Percentiles rank a stretch among this genome's conserved stretches.
phyloP scores from a whole-genome alignment of 768 basidiomycete species.

The Pleurotus cornucopiae region DNA sequence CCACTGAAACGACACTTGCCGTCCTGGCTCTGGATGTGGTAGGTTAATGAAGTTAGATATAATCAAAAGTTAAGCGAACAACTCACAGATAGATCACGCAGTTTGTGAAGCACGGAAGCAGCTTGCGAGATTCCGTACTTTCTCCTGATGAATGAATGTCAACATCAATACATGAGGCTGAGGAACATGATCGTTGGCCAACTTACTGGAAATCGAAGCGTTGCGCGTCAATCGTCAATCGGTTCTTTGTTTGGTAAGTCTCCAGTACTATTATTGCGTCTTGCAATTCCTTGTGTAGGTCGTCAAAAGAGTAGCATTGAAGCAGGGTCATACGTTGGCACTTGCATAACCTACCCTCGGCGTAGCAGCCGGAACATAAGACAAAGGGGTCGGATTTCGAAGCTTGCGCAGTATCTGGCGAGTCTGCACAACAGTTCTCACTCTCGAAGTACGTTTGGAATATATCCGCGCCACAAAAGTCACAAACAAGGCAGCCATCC shows the following conservation, averaged over 20 bases:
- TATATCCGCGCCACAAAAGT: constrained; percentile 79
- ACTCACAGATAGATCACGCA: constrained; percentile 4
- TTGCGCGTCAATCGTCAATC: neutral
- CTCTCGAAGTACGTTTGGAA: constrained; percentile 84
- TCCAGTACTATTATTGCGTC: constrained; percentile 16
- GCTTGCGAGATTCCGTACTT: constrained; percentile 26
- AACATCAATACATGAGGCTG: neutral
- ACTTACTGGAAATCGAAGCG: neutral
- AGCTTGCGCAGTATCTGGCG: neutral
- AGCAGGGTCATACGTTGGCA: constrained; percentile 59
- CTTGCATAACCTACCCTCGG: constrained; percentile 70
- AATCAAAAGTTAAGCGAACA: no score
- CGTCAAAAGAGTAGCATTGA: constrained; percentile 49
- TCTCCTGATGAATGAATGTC: constrained; percentile 1
- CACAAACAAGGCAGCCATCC: constrained; percentile 45
- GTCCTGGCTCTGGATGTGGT: no score
- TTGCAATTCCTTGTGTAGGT: constrained; percentile 41
- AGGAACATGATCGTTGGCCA: neutral
- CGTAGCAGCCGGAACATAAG: constrained; percentile 70
- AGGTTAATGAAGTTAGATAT: no score
- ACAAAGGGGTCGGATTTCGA: constrained; percentile 24
- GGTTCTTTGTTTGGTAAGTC: neutral
- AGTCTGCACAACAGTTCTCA: constrained; percentile 30
- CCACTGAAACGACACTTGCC: constrained; percentile 12
- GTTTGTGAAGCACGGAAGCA: constrained; percentile 32